Conservation (phyloP, 768 basidiomycete genomes). For the Tricholoma sp. region DNA sequence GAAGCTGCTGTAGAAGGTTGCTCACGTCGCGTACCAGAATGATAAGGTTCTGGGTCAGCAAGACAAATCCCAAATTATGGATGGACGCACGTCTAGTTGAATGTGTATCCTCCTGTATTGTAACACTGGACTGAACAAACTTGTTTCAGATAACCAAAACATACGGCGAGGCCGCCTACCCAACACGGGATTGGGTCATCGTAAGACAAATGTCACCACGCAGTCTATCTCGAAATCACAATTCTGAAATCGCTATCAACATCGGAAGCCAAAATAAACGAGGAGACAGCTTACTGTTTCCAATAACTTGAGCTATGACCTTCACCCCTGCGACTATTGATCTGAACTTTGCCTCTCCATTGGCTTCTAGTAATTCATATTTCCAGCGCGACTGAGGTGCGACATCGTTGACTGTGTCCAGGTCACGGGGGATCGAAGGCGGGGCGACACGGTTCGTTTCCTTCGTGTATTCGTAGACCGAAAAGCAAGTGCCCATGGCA, state of each 20-base stretch:
- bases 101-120: too few species aligned
- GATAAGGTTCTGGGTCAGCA: slow-evolving; percentile 24
- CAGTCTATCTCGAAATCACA: too few species aligned
- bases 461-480: slow-evolving; percentile 10
- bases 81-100: too few species aligned
- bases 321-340: too few species aligned
- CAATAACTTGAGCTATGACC: too few species aligned
- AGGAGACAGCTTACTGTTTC: too few species aligned
- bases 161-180: too few species aligned
- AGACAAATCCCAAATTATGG: neutral
- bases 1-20: neutral
- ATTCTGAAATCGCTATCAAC: too few species aligned
- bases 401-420: slow-evolving; percentile 11
- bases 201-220: too few species aligned
- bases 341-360: neutral
- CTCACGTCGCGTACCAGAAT: slow-evolving; percentile 36
- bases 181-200: too few species aligned
- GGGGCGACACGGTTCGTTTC: slow-evolving; percentile 7
- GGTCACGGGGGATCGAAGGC: slow-evolving; percentile 7
- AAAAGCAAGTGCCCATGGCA: slow-evolving; percentile 13
- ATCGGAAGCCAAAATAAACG: too few species aligned
- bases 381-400: slow-evolving; percentile 15
- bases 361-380: slow-evolving; percentile 9
- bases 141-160: too few species aligned
- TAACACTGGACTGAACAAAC: neutral